Evolutionary conservation across 1,284 basidiomycete species (phyloP), one percentile per base, ranked within the genome.

Genomic region (Sporisorium graminicola): DNA sequence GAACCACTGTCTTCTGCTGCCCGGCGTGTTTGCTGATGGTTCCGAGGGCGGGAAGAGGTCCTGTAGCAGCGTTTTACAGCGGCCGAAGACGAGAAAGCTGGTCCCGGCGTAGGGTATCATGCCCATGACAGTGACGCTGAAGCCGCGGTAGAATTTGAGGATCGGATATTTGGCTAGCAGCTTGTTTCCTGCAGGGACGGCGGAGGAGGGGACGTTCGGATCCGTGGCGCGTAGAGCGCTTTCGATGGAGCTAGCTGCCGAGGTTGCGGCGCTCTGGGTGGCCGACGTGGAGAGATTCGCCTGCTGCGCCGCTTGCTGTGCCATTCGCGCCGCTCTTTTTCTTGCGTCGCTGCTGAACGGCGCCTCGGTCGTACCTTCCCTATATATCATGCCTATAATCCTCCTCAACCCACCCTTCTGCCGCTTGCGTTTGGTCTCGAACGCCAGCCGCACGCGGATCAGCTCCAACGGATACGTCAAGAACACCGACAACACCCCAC

Each of bases 31-130:
- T 5, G 50, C 31, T 9, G 74, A 50, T 26, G 75, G 65, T 29
- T 81, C 81, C 18, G 73, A 44, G 1, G 74, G 63, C 0, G 78
- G 78, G 46, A 85, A 78, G 6, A 74, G 18, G 7, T 63, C 60
- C 62, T 85, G 82, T 5, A 85, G 58, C 5, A 77, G 12, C 9
- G 80, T 71, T 55, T 85, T 84, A 63, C 80, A 82, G 7, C 81
- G 77, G 1, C 82, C 84, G 62, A 85, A 85, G 14, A 85, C 84
- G 59, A 99, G 90, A 88, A 99, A 99, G 13, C 93, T 94, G 1
- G 94, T 95, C 9, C 97, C 97, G 1, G 95, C 95, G 82, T 99
- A 99, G 0, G 97, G 97, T 20, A 99, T 89, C 91, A 98, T 98
- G 27, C 84, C 84, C 65, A 85, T 65, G 27, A 85, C 77, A 4